Base-by-base conservation (phyloP, 2,329 filamentous ascomycete genomes). In the Aspergillus pseudoterreus region DNA sequence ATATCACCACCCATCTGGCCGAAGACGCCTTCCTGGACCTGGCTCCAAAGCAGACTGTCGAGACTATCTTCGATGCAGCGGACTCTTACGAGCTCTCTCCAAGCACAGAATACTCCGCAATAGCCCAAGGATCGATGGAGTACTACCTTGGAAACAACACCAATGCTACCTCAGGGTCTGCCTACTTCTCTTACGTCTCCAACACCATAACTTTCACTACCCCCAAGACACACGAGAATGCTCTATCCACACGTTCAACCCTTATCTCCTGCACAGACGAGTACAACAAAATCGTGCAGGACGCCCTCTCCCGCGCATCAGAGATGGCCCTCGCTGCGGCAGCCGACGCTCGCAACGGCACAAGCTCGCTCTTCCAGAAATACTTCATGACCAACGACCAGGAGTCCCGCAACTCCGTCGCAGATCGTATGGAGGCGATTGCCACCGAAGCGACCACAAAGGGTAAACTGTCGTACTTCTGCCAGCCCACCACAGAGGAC, bases 391-490 rank as follows among this genome's bases (percentile, higher is more conserved):
- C 54, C n/a, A 46, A 45, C 12, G 22, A 33, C n/a, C 21, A 55
- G 33, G 27, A 42, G 1, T 52, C 49, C 15, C 45, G 35, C 3
- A 47, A 51, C 17, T 44, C 53, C 36, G 56, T 58, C 15, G 52
- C 56, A 0, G 52, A 50, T 36, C 54, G 54, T 1, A 19, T 58
- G 14, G 54, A 57, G 8, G 56, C 56, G 1, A 55, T 58, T 38
- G 54, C 56, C 4, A 46, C 38, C 6, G 56, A 58, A 35, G 56
- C 56, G 2, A 53, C 52, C 4, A 44, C 52, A 3, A 53, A 47
- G 9, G 56, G 56, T 3, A 48, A 47, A 6, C 42, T 58, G 22
- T 53, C 43, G 1, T 58, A 58, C 32, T 58, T 57, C 45, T 58
- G 56, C 30, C 45, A 55, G 21, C 45, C 56, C 6, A 47, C 50